phyloP scores from a whole-genome alignment of 2,329 filamentous ascomycete species.

The Elsinoe arachidis region DNA sequence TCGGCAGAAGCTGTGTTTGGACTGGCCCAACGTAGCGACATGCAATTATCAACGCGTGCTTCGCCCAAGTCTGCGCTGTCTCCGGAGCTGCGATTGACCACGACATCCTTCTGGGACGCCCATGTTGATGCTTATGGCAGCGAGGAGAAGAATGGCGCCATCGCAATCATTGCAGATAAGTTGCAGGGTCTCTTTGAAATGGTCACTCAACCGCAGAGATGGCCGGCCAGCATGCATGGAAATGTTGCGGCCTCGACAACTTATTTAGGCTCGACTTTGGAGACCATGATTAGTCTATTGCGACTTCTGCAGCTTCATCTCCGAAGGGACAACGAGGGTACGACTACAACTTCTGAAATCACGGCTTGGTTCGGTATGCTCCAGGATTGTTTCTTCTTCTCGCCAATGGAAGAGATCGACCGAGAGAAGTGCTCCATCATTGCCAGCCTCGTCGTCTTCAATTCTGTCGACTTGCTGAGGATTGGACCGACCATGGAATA shows the following conservation, averaged over 20 bases:
- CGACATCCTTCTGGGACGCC: not conserved
- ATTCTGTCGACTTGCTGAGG: constrained; percentile 66
- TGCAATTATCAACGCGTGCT: not conserved
- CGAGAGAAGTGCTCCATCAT: not conserved
- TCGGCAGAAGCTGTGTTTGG: not conserved
- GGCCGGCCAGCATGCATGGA: constrained; percentile 40
- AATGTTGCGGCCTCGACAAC: constrained; percentile 50
- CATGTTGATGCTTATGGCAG: not conserved
- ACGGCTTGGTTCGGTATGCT: constrained; percentile 69
- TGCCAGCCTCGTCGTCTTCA: constrained; percentile 44
- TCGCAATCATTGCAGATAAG: not conserved
- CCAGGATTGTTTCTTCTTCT: constrained; percentile 60
- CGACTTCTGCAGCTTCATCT: constrained; percentile 48
- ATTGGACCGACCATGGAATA: constrained; percentile 52
- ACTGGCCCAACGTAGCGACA: not conserved
- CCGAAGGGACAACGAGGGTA: constrained; percentile 13
- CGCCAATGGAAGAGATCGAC: constrained; percentile 38
- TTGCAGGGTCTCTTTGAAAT: constrained; percentile 27
- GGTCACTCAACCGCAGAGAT: constrained; percentile 34
- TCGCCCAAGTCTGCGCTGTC: not conserved
- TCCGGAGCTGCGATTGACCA: not conserved
- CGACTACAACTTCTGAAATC: constrained; percentile 39
- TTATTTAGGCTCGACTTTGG: constrained; percentile 56
- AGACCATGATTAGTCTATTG: constrained; percentile 58
- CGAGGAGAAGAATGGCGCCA: not conserved